phyloP scores from a whole-genome alignment of 129 eudicot species.

The Helianthus tuberosus region DNA sequence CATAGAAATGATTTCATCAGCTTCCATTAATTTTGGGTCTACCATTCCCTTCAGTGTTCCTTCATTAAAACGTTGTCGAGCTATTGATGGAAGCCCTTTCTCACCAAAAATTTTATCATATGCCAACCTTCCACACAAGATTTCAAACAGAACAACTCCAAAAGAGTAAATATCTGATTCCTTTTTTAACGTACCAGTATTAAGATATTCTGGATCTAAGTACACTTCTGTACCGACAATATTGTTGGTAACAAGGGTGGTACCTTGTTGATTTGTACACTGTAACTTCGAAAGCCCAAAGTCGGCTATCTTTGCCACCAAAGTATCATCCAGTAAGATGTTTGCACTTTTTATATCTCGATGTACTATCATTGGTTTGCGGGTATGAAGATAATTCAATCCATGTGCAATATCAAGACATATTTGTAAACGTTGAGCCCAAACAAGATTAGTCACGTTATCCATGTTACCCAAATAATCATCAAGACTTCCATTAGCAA shows the following conservation, averaged over 20 bases:
- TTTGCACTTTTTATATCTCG: constrained; percentile 7
- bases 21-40: not conserved
- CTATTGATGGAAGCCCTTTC: not conserved
- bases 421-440: constrained; percentile 8
- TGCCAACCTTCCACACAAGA: constrained; percentile 10
- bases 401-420: constrained; percentile 20
- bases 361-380: not conserved
- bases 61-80: not conserved
- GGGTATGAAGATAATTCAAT: not conserved
- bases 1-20: not conserved
- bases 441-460: constrained; percentile 1
- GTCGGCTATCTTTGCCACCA: not conserved
- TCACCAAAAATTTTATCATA: constrained; percentile 1
- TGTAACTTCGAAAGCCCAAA: not conserved
- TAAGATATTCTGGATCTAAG: not conserved
- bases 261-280: not conserved
- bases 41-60: constrained; percentile 2
- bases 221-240: not conserved
- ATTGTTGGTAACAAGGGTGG: not conserved
- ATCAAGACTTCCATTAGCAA: constrained; percentile 6
- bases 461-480: not conserved
- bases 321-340: not conserved
- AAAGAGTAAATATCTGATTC: constrained; percentile 10
- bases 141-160: constrained; percentile 5
- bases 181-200: not conserved